Evolutionary conservation across 2,329 filamentous ascomycete genomes (phyloP).

Genomic region (Talaromyces sp.): DNA sequence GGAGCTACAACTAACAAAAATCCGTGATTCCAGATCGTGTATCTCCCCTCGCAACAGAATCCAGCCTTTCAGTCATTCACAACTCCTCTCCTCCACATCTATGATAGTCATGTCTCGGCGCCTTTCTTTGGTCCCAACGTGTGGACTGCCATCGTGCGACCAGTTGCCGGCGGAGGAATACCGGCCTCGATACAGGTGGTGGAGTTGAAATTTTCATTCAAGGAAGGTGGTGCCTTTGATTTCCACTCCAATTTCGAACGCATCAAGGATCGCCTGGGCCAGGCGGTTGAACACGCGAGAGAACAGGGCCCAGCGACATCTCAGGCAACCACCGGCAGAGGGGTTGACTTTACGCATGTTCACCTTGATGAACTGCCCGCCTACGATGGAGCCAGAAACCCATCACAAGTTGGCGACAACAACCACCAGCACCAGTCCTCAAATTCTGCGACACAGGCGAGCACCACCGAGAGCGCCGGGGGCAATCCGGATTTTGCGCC

Average conservation of each 20-base stretch:
- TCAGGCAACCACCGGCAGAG: slow-evolving; percentile 22
- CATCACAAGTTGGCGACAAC: slow-evolving; percentile 6
- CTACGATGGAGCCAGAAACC: slow-evolving; percentile 63
- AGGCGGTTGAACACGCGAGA: slow-evolving; percentile 70
- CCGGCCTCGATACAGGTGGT: slow-evolving; percentile 67
- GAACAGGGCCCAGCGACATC: slow-evolving; percentile 52
- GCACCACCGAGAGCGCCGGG: neutral
- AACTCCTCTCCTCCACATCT: slow-evolving; percentile 77
- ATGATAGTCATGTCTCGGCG: slow-evolving; percentile 79
- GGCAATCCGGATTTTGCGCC: neutral
- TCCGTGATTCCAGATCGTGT: slow-evolving; percentile 64
- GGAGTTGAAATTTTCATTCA: slow-evolving; percentile 82
- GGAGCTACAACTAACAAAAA: slow-evolving; percentile 10
- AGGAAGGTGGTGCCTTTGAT: slow-evolving; percentile 90
- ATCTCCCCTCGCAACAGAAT: slow-evolving; percentile 70
- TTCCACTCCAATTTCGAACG: slow-evolving; percentile 79
- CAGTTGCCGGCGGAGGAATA: slow-evolving; percentile 78
- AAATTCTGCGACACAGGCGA: neutral
- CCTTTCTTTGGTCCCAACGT: slow-evolving; percentile 92
- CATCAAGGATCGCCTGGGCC: slow-evolving; percentile 76
- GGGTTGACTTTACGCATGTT: slow-evolving; percentile 58
- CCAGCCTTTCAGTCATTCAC: slow-evolving; percentile 78
- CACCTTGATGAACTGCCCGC: slow-evolving; percentile 84
- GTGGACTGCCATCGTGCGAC: slow-evolving; percentile 76
- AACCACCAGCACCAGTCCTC: neutral